Base-by-base conservation (phyloP, 2,329 filamentous ascomycete genomes). In the Scytalidium sp. region DNA sequence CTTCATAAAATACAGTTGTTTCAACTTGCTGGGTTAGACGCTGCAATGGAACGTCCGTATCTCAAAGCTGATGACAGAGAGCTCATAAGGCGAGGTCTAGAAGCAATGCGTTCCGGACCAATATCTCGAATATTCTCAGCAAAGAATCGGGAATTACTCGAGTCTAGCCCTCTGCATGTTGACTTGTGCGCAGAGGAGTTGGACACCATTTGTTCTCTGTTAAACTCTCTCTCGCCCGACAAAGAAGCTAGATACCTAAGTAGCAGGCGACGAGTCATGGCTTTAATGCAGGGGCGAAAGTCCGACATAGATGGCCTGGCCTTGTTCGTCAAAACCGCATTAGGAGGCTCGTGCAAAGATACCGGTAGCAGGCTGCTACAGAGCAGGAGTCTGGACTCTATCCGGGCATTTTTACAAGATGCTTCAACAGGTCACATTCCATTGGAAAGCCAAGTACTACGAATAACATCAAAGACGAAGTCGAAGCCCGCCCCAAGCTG, bases 301-400 rank as follows among this genome's bases (percentile, higher is more conserved):
- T 11, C 7, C 20, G 25, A 43, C n/a, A 46, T 50, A 17, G 32
- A 27, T 43, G 22, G 19, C 6, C 43, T 54, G 8, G 19, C 25
- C 19, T 3, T 20, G 40, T 21, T 36, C 43, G 17, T 46, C 45
- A 47, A 43, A 46, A 10, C 47, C 43, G 43, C 45, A 19, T 10
- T 53, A 2, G 22, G 41, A 36, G 42, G 25, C 19, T 47, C 50
- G 6, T 50, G 44, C 10, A 25, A 21, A 40, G 44, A 63, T 67
- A 6, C 62, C 75, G 40, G 79, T 79, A 57, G 78, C 81, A 60
- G 78, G 70, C 64, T 75, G 72, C 25, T 83, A 76, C 19, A 78
- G 80, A 44, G 79, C 76, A n/a, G 80, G 78, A 50, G 73, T 71
- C 51, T 23, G 39, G 21, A 22, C 41, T 49, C 52, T n/a, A 50